Base-by-base conservation (phyloP, 768 basidiomycete genomes). In the Pilatotrama ljubarskyi region DNA sequence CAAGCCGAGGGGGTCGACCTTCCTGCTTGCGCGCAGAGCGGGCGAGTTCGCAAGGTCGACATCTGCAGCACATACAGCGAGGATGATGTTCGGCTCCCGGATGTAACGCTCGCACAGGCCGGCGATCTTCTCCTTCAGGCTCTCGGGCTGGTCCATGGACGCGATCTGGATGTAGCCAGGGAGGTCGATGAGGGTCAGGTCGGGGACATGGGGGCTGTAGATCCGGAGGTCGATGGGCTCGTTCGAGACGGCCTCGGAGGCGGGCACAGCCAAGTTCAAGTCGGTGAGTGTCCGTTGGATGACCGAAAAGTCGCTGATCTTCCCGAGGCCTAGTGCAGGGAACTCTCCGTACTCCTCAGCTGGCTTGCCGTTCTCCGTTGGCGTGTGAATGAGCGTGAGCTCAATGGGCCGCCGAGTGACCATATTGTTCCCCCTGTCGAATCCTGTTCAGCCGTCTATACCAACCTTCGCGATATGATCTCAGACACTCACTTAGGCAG, bases 41-140 rank as follows among this genome's bases (percentile, higher is more conserved):
- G 97, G 95, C 0, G 95, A 97, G 73, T 99, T 99, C 61, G 97
- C 97, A 13, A 99, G 82, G 76, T 99, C 97, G 55, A 99, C 97
- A 72, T 99, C 95, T 8, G 97, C 97, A 8, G 97, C 92, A 71
- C 97, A 99, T 17, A 99, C 93, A 5, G 97, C 96, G n/a, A 99
- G 84, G 66, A 98, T 90, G 73, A 99, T 94, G 73, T 99, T 99
- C n/a, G 97, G 96, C 71, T 98, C 94, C n/a, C 92, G 86, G 68
- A 99, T 99, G 73, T 99, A 99, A 71, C 88, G 92, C 57, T 98
- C 97, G 74, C 97, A 98, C 0, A 99, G 78, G 9, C 71, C 68
- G 0, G 90, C 79, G 62, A 99, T 96, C 74, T 98, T 96, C 69
- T 96, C 93, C 72, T 93, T 97, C 61, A 99, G 82, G 18, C 82